A percentile compares a stretch with the other conserved stretches of the same genome.
phyloP scores from a whole-genome alignment of 768 basidiomycete species.

The Agaricus blazei region DNA sequence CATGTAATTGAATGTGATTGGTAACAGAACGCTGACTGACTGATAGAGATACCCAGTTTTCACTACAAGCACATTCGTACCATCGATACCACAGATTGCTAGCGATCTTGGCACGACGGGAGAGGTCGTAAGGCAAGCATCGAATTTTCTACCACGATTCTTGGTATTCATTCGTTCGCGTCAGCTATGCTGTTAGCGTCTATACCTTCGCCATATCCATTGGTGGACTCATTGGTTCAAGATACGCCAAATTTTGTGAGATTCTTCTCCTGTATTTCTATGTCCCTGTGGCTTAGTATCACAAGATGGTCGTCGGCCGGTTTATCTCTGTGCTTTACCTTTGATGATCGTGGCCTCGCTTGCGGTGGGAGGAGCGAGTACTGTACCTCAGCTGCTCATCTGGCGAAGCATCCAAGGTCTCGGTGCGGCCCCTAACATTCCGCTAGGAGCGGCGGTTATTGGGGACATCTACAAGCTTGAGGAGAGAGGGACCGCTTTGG shows the following conservation, averaged over 20 bases:
- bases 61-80: conserved; percentile 63
- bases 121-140: conserved; percentile 46
- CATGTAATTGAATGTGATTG: too few species aligned
- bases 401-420: conserved; percentile 65
- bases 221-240: conserved; percentile 26
- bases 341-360: conserved; percentile 54
- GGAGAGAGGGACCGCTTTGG: conserved; percentile 55
- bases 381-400: conserved; percentile 43
- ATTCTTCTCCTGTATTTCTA: neutral
- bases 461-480: conserved; percentile 66
- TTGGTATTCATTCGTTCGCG: neutral
- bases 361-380: conserved; percentile 46
- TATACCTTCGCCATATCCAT: conserved; percentile 28
- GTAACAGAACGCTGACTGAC: too few species aligned
- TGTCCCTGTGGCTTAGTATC: neutral
- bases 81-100: conserved; percentile 70
- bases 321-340: conserved; percentile 58
- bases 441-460: conserved; percentile 56
- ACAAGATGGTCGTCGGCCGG: conserved; percentile 57
- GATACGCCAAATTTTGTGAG: conserved; percentile 36
- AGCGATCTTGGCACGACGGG: conserved; percentile 54
- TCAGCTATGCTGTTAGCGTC: conserved; percentile 31
- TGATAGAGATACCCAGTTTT: conserved; percentile 41
- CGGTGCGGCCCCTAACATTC: conserved; percentile 52
- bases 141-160: neutral